phyloP scores from a whole-genome alignment of 495 filamentous ascomycete species.

The Sordaria brevicollis region DNA sequence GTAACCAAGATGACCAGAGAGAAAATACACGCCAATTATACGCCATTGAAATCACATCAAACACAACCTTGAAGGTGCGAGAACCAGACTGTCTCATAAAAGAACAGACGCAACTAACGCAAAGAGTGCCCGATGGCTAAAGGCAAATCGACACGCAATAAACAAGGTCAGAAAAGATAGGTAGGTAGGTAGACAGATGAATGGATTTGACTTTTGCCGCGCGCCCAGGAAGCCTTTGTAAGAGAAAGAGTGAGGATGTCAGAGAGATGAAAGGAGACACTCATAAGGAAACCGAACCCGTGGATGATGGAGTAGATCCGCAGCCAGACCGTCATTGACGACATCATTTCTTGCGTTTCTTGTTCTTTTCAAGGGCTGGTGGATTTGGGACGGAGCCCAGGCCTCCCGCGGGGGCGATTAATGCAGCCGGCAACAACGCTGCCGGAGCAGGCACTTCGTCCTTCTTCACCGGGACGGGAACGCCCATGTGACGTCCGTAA shows the following conservation, averaged over 20 bases:
- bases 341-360: slow-evolving; percentile 38
- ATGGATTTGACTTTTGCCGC: background rate
- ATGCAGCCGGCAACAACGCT: slow-evolving; percentile 29
- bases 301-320: background rate
- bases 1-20: background rate
- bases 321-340: background rate
- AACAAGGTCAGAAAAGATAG: background rate
- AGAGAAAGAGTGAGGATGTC: background rate
- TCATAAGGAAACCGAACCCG: background rate
- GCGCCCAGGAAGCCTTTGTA: background rate
- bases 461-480: slow-evolving; percentile 61
- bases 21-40: background rate
- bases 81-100: background rate
- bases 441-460: slow-evolving; percentile 25
- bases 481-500: slow-evolving; percentile 92
- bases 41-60: background rate
- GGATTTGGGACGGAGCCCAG: background rate
- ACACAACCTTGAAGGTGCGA: background rate
- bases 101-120: background rate
- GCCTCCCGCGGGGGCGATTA: slow-evolving; percentile 14
- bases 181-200: too few species aligned
- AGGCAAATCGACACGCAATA: background rate
- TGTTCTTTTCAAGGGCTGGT: slow-evolving; percentile 28
- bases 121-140: background rate
- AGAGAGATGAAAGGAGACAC: background rate